Percentiles rank a stretch among this genome's conserved stretches.
phyloP scores from a whole-genome alignment of 306 rosid species.

The Sophora flavescens region DNA sequence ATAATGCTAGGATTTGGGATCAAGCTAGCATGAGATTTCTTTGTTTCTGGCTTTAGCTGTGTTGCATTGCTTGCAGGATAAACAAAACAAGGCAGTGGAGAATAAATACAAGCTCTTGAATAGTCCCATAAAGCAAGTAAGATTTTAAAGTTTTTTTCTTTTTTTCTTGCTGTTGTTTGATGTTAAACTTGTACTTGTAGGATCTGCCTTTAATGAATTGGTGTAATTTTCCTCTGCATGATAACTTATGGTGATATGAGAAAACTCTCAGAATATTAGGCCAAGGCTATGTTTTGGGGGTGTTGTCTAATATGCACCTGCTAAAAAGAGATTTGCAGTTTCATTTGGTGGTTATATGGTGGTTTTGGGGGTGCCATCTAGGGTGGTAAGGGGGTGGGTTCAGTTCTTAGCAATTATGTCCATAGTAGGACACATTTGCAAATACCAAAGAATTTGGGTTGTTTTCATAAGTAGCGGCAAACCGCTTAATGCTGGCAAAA shows the following conservation, averaged over 20 bases:
- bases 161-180: constrained; percentile 9
- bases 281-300: no score
- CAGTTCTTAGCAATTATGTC: no score
- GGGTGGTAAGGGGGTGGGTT: no score
- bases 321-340: no score
- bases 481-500: no score
- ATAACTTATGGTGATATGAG: neutral
- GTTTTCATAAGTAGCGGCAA: no score
- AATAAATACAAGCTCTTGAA: constrained; percentile 51
- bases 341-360: no score
- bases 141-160: constrained; percentile 13
- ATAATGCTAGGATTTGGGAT: neutral
- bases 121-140: constrained; percentile 60
- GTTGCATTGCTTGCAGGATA: constrained; percentile 58
- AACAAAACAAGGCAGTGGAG: constrained; percentile 53
- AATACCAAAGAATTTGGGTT: no score
- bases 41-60: constrained; percentile 19
- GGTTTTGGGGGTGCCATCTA: no score
- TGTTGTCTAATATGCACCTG: no score
- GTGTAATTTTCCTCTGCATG: neutral
- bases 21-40: constrained; percentile 25
- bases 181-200: neutral
- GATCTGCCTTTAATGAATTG: neutral
- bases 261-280: no score
- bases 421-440: no score